Evolutionary conservation across 2,329 filamentous ascomycete genomes (phyloP), one percentile per base, ranked within the genome.

Genomic region (Lecanicillium sp.): DNA sequence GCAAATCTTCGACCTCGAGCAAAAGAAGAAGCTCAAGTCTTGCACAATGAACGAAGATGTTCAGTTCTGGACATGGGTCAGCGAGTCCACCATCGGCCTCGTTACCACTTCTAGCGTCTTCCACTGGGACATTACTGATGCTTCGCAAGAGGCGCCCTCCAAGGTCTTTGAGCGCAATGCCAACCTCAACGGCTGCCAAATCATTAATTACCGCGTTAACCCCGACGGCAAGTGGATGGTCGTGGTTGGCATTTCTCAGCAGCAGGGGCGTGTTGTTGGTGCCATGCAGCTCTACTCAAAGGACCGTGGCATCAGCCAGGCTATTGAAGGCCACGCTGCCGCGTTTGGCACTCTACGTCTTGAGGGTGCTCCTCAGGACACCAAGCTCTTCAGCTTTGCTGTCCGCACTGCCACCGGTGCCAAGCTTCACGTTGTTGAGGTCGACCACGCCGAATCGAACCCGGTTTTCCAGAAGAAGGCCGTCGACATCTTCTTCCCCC

Each of bases 11-110:
- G 90, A 98, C 62, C 76, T 98, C 44, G 81, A 80, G 52, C 78
- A 83, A 54, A 98, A 96, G 72, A 78, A 83, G 64, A 96, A 95
- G 74, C 76, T 98, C 55, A 96, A 96, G 75, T 95, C 90, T 29
- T 83, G 89, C 43, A 87, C 84, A 38, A 95, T 96, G 85, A 87
- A 83, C 55, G 92, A 96, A 63, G 92, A 98, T 64, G 87, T 98
- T 38, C 83, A 92, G 45, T 98, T 94, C 73, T 98, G 92, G 94
- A 95, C 95, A 68, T 98, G 92, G 92, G 87, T 94, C 65, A 95
- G 81, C 65, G 86, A 95, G 53, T 83, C 75, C 43, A 85, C 82
- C 45, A 68, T 98, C 43, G 92, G 90, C 45, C 71, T 98, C 54
- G 85, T 98, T 48, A 96, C 90, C 47, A 88, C 94, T 43, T 84